Conservation (phyloP, 2,329 filamentous ascomycete genomes). For the Trichoderma arundinaceum region DNA sequence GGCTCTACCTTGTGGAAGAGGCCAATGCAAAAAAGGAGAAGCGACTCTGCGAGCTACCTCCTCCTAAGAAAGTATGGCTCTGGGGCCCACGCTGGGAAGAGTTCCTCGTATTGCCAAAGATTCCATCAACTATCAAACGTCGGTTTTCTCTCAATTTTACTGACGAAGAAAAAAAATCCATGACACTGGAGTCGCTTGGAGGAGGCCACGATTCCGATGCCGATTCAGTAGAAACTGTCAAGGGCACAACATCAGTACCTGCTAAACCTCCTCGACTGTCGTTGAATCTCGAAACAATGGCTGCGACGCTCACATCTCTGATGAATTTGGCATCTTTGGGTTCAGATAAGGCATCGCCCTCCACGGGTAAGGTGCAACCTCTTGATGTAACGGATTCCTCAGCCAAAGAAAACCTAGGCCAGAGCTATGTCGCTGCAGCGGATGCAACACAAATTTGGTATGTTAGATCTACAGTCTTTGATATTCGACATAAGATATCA, state of each 20-base stretch:
- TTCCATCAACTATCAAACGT: slow-evolving; percentile 40
- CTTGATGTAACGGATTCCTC: neutral
- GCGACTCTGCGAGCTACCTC: slow-evolving; percentile 40
- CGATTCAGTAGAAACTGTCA: slow-evolving; percentile 36
- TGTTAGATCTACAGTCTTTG: neutral
- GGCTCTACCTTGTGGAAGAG: slow-evolving; percentile 46
- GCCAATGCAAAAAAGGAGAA: slow-evolving; percentile 39
- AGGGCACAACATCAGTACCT: slow-evolving; percentile 16
- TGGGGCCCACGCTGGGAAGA: slow-evolving; percentile 47
- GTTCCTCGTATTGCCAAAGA: slow-evolving; percentile 46
- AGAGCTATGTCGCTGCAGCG: neutral
- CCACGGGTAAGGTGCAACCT: neutral
- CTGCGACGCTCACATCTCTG: slow-evolving; percentile 38
- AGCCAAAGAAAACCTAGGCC: neutral
- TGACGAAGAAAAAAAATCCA: neutral
- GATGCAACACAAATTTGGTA: neutral
- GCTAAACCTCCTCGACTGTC: slow-evolving; percentile 41
- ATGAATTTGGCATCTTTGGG: slow-evolving; percentile 34
- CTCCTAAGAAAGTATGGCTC: slow-evolving; percentile 41
- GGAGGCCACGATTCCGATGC: slow-evolving; percentile 33
- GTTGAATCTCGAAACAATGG: slow-evolving; percentile 41
- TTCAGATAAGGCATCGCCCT: neutral
- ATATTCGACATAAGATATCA: neutral
- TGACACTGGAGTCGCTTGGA: neutral
- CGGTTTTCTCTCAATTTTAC: neutral